Evolutionary conservation across 73 alveolate genomes (phyloP), one percentile per base, ranked within the genome.

Genomic region (Paramecium caudatum): DNA sequence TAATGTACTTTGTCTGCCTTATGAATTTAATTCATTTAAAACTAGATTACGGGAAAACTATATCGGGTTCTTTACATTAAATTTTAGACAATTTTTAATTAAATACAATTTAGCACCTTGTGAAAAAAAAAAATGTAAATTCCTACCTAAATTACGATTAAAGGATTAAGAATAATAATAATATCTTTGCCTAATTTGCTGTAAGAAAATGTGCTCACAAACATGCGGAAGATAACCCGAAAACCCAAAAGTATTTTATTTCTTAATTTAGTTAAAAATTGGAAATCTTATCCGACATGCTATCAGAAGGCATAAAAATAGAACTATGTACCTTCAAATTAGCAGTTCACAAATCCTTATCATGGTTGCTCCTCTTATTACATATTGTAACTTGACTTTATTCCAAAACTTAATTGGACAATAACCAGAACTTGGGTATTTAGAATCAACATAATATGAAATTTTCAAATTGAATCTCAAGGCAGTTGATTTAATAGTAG

Each of bases 281-380:
- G 80, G 80, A 55, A 55, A 55, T 55, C 30, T 55, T 12, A 27
- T 23, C 17, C 23, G 80, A 55, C 80, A 55, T 55, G 8, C 46
- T 8, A 10, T 0, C 12, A 55, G 30, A 55, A 55, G n/a, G n/a
- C 80, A 55, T 5, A 5, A 7, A 10, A 43, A 43, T 17, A 55
- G 30, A 8, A 55, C 80, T 23, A 10, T 55, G 45, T 55, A 55
- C n/a, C 46, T 55, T 19, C 23, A 55, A 12, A 27, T 55, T 27
- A 23, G 16, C 8, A 55, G 10, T 1, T 27, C 46, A 27, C 2
- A 55, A 55, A 55, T 55, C 30, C 23, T 55, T 23, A 55, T 55
- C 3, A 55, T 55, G 80, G 12, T 27, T 27, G 36, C 45, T 27
- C 80, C 80, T 10, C 30, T 2, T 2, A 55, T 55, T 23, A 55